These are phyloP conservation scores for Penicillium daleae DNA, from an alignment of 495 filamentous ascomycete species.

Conservation along the genomic window DNA sequence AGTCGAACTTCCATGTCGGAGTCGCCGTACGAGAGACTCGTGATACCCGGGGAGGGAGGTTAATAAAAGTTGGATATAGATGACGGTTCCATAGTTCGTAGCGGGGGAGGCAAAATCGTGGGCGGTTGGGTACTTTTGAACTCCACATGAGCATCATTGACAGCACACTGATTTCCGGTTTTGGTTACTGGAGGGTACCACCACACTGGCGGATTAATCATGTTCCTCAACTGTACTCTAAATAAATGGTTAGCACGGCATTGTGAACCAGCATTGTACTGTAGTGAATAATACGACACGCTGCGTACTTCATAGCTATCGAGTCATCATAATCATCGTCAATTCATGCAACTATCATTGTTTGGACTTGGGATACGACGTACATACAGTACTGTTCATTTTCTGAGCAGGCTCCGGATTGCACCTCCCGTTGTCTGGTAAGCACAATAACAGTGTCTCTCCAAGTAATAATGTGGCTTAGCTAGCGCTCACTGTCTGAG, in stretches of 20 bases:
- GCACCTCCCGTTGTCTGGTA: background rate
- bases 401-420: background rate
- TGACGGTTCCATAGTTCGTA: slow-evolving; percentile 1
- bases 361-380: background rate
- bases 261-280: background rate
- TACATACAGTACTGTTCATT: background rate
- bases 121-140: background rate
- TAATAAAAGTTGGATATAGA: background rate
- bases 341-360: background rate
- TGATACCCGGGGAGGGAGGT: background rate
- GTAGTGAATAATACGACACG: too few relatives aligned
- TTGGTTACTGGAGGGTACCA: background rate
- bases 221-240: background rate
- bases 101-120: background rate
- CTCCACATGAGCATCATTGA: slow-evolving; percentile 6
- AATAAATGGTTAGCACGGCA: background rate
- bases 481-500: background rate
- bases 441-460: background rate
- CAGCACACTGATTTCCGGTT: background rate
- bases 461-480: background rate
- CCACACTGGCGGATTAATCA: background rate
- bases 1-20: background rate
- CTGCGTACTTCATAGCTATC: background rate
- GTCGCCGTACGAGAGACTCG: background rate
- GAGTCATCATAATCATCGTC: background rate